Evolutionary conservation across 2,329 filamentous ascomycete genomes (phyloP).

Genomic region (Xylaria polymorpha): DNA sequence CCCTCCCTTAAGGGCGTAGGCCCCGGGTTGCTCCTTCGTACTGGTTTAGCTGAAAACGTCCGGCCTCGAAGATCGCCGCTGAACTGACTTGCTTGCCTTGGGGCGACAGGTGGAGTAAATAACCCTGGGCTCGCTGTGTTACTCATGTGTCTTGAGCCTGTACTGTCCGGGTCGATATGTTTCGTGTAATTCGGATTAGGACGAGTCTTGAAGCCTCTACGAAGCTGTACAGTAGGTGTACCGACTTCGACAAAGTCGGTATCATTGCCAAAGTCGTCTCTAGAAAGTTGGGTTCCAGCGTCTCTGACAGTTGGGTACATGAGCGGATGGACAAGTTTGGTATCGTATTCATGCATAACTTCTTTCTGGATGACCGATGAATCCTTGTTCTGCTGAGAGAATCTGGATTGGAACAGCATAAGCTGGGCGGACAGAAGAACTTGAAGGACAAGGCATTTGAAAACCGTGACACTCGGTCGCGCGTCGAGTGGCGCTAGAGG

Average conservation of each 20-base stretch:
- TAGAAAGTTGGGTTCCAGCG: conserved; percentile 82
- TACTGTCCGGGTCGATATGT: conserved; percentile 75
- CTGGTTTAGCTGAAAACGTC: conserved; percentile 74
- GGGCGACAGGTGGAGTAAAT: conserved; percentile 55
- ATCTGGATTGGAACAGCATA: conserved; percentile 76
- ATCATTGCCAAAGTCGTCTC: conserved; percentile 56
- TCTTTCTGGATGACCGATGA: conserved; percentile 86
- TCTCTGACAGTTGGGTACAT: conserved; percentile 82
- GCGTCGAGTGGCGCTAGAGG: conserved; percentile 81
- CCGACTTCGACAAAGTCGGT: conserved; percentile 61
- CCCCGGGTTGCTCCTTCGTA: conserved; percentile 78
- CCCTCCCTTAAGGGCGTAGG: conserved; percentile 53
- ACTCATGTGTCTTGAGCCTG: conserved; percentile 50
- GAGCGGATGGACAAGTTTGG: conserved; percentile 91
- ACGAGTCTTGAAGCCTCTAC: conserved; percentile 81
- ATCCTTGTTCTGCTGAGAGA: conserved; percentile 88
- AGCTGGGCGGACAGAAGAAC: conserved; percentile 81
- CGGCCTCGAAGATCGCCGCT: conserved; percentile 43
- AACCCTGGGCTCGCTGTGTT: conserved; percentile 55
- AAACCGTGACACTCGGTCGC: conserved; percentile 84
- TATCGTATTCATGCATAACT: conserved; percentile 94
- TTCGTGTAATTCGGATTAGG: conserved; percentile 84
- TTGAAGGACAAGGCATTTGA: conserved; percentile 83
- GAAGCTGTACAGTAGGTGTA: conserved; percentile 71
- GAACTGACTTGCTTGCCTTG: conserved; percentile 53